Evolutionary conservation across 495 filamentous ascomycete genomes (phyloP), one percentile per base, ranked within the genome.

Genomic region (Schizothecium vesticola): DNA sequence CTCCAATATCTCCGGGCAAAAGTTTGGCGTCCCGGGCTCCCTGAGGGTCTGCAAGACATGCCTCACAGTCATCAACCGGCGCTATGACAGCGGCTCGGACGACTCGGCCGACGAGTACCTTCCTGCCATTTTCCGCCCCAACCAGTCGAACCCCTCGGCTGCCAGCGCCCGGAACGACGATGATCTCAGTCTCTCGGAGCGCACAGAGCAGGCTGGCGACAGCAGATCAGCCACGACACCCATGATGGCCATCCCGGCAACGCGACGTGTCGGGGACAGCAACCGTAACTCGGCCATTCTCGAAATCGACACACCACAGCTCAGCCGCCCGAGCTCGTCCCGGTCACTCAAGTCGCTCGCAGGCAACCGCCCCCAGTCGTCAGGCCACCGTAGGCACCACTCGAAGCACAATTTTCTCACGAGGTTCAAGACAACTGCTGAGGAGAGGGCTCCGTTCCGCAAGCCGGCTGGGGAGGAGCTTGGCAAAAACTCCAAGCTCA

Each of bases 21-120:
- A 87, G 31, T 97, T 98, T 77, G 92, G 92, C n/a, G 92, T 97
- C 65, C 86, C 88, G 63, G 90, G 93, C 2, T 90, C 89, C 28
- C 84, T 99, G 61, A 85, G 96, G 70, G 92, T 98, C 29, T 99
- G 96, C 80, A 97, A 94, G 72, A 89, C 92, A n/a, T 99, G 96
- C 74, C 89, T 97, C 73, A 84, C 85, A 65, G 94, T 98, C 76
- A 96, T 98, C 65, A 91, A 94, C 73, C 92, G 91, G 8, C 88
- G 92, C 56, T 92, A 94, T 63, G 92, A 97, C 73, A 94, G 93
- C 24, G 79, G 80, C 28, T 96, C 93, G 0, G 93, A 97, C 28
- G 92, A 93, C 70, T 93, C 91, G 9, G 91, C 89, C 65, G 91
- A 92, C 69, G 89, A 92, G 69, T 81, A 81, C 74, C 78, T 88